Conservation (phyloP, 75 land plant species). For the Chamaecyparis obtusa region DNA sequence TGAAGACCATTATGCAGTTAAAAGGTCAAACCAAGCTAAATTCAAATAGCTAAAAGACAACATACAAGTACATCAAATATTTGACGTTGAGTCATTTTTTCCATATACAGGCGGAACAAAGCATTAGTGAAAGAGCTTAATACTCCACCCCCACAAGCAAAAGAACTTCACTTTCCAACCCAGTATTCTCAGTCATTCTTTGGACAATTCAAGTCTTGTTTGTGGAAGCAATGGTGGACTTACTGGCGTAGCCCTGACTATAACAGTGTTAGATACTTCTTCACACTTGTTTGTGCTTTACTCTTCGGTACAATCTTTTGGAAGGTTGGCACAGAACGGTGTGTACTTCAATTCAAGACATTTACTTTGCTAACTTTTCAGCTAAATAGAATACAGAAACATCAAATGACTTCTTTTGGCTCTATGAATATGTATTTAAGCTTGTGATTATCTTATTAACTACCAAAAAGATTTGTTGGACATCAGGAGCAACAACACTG, state of each 20-base stretch:
- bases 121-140: too few species aligned
- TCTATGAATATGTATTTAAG: not conserved
- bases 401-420: too few species aligned
- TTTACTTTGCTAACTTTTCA: not conserved
- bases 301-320: slow-evolving; percentile 74
- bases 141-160: too few species aligned
- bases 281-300: slow-evolving; percentile 52
- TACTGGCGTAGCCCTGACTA: slow-evolving; percentile 89
- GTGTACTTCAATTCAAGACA: slow-evolving; percentile 6
- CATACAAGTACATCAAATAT: too few species aligned
- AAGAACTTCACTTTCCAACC: slow-evolving; percentile 14
- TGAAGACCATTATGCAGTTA: too few species aligned
- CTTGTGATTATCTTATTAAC: not conserved
- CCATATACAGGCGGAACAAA: too few species aligned
- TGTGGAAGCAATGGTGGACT: slow-evolving; percentile 79
- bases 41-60: too few species aligned
- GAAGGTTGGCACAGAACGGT: slow-evolving; percentile 65
- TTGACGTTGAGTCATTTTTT: too few species aligned
- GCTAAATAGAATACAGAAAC: too few species aligned
- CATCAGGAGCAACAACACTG: slow-evolving; percentile 60
- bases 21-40: too few species aligned
- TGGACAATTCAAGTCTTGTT: slow-evolving; percentile 64
- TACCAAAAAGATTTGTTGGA: slow-evolving; percentile 29
- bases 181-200: slow-evolving; percentile 41
- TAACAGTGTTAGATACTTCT: slow-evolving; percentile 62